Evolutionary conservation across 2,329 filamentous ascomycete species (phyloP).

Genomic region (Neophaeococcomyces mojaviensis): DNA sequence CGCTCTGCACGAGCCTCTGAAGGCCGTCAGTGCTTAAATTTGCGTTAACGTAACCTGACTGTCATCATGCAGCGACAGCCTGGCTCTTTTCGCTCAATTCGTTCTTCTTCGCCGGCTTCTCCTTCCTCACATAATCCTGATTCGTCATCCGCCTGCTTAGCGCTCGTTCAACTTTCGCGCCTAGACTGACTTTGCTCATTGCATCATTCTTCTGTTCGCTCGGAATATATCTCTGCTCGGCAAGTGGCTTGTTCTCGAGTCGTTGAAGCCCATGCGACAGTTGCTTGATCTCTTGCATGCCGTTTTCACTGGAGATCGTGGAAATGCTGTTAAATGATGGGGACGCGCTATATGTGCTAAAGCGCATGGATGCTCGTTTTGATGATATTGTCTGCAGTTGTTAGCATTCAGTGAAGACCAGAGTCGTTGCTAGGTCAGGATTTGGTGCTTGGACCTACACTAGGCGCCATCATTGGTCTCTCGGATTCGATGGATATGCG

Average conservation of each 20-base stretch:
- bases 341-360: conserved; percentile 45
- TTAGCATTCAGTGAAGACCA: conserved; percentile 5
- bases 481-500: conserved; percentile 45
- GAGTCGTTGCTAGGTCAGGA: neutral
- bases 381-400: conserved; percentile 26
- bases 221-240: conserved; percentile 72
- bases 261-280: conserved; percentile 75
- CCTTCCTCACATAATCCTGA: conserved; percentile 53
- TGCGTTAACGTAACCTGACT: neutral
- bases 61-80: neutral
- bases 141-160: conserved; percentile 77
- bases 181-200: conserved; percentile 77
- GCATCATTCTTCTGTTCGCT: conserved; percentile 73
- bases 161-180: conserved; percentile 83
- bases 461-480: conserved; percentile 49
- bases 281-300: conserved; percentile 59
- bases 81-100: conserved; percentile 29
- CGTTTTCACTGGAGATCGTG: conserved; percentile 30
- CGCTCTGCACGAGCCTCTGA: too few relatives aligned
- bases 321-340: conserved; percentile 42
- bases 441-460: conserved; percentile 32
- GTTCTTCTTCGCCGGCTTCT: conserved; percentile 51
- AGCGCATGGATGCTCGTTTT: conserved; percentile 46
- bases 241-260: conserved; percentile 81
- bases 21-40: neutral